Base-by-base conservation (phyloP, 2,329 filamentous ascomycete genomes). In the Capronia epimyces region DNA sequence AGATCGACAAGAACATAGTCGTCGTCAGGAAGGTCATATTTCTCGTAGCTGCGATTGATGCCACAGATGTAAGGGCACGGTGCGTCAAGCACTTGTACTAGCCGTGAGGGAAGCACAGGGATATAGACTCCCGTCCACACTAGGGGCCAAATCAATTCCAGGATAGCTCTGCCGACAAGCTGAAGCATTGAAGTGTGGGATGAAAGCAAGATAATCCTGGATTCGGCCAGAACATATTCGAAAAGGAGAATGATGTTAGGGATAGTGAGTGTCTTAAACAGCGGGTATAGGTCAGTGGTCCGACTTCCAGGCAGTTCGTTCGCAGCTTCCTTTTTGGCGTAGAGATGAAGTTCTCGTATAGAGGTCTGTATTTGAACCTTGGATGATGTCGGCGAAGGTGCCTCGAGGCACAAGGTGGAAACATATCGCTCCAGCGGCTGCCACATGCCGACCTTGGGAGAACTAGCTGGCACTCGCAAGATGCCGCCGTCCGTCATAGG, bases 31-130 rank as follows among this genome's bases (percentile, higher is more conserved):
- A 97, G 78, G 60, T 89, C 84, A 41, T 89, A 80, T 50, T 82
- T 82, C 62, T 94, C 88, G 65, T 97, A 97, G 50, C 90, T 82
- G 59, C 90, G 81, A 71, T 98, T 93, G 51, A 98, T 88, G 43
- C 93, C 93, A 37, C 97, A 89, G 59, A 98, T 95, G 63, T 97
- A 98, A 0, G 93, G 93, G 62, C 93, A 97, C 2, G 91, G 91
- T 1, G 91, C 91, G 62, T 97, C 93, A 15, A 98, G 78, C 2
- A 89, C 91, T 46, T 93, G 90, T 8, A 98, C 77, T 18, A 98
- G 75, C 29, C 91, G 82, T 7, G 89, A 87, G 4, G 91, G 91
- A 7, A 98, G 77, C 27, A 97, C 79, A 1, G 91, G 91, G 57
- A 97, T 96, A 65, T 95, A 89, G 43, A 97, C 89, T 61, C 90